Conservation (phyloP, 2,329 filamentous ascomycete species). For the Septoria petroselini region DNA sequence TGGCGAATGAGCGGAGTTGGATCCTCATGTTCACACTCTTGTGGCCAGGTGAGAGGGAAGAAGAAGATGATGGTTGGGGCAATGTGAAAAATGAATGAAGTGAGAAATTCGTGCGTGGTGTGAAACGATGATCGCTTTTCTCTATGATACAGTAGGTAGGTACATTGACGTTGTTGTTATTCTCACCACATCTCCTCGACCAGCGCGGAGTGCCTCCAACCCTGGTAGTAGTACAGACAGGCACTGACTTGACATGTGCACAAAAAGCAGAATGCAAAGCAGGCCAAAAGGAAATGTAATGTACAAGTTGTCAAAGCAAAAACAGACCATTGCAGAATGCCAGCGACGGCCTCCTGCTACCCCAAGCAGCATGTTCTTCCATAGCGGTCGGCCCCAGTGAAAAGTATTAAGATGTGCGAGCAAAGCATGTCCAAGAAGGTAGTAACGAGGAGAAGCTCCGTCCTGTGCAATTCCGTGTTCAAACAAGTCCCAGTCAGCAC, state of each 20-base stretch:
- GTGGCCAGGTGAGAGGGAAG: no score
- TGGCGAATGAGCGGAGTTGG: neutral
- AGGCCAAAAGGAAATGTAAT: conserved; percentile 2
- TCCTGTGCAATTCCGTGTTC: conserved; percentile 9
- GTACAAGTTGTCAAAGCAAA: conserved; percentile 10
- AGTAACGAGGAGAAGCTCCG: conserved; percentile 6
- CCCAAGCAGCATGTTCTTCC: neutral
- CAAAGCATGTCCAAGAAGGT: conserved; percentile 16
- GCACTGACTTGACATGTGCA: neutral
- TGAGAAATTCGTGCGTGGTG: neutral
- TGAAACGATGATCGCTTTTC: neutral
- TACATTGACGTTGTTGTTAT: neutral
- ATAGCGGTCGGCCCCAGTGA: neutral
- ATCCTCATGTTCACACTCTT: no score
- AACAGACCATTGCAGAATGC: neutral
- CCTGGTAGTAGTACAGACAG: conserved; percentile 1
- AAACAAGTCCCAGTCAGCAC: conserved; percentile 7
- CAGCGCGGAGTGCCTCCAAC: conserved; percentile 3
- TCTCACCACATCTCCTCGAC: conserved; percentile 3
- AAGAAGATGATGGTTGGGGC: no score
- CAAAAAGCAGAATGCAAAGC: neutral
- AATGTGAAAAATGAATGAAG: neutral
- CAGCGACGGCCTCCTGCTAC: neutral
- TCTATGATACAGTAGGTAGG: conserved; percentile 6
- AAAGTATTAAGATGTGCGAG: conserved; percentile 14